phyloP scores from a whole-genome alignment of 1,284 basidiomycete species.

The Ceratobasidium sp. region DNA sequence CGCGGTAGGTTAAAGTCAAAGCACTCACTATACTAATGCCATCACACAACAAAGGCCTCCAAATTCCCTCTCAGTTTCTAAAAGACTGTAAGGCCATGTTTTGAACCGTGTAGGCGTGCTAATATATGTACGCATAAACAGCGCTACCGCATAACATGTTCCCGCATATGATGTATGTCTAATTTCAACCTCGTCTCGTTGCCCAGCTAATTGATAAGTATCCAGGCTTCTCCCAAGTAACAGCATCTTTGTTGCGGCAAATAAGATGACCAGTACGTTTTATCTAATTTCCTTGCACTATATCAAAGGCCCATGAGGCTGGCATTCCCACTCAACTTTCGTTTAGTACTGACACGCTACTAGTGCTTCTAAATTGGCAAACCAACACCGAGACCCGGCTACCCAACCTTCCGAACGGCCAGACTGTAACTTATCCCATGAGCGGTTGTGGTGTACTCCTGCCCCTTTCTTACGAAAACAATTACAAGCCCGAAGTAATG shows the following conservation, averaged over 20 bases:
- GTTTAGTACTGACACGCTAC: no score
- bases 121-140: constrained; percentile 75
- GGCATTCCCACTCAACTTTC: no score
- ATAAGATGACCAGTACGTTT: constrained; percentile 11
- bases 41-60: no score
- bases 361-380: constrained; percentile 82
- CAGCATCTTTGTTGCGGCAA: constrained; percentile 4
- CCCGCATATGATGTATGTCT: not conserved
- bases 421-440: constrained; percentile 89
- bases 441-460: constrained; percentile 75
- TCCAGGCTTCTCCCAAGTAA: constrained; percentile 1
- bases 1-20: no score
- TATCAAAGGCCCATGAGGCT: no score
- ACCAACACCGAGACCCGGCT: constrained; percentile 74
- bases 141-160: constrained; percentile 67
- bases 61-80: no score
- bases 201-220: not conserved
- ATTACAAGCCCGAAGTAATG: constrained; percentile 79
- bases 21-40: not conserved
- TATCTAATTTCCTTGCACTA: no score
- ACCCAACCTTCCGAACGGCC: constrained; percentile 80
- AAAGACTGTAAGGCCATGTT: no score
- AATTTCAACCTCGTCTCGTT: not conserved
- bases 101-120: constrained; percentile 59
- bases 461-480: constrained; percentile 73